Evolutionary conservation across 495 filamentous ascomycete genomes (phyloP).

Genomic region (Elaphomyces granulatus): DNA sequence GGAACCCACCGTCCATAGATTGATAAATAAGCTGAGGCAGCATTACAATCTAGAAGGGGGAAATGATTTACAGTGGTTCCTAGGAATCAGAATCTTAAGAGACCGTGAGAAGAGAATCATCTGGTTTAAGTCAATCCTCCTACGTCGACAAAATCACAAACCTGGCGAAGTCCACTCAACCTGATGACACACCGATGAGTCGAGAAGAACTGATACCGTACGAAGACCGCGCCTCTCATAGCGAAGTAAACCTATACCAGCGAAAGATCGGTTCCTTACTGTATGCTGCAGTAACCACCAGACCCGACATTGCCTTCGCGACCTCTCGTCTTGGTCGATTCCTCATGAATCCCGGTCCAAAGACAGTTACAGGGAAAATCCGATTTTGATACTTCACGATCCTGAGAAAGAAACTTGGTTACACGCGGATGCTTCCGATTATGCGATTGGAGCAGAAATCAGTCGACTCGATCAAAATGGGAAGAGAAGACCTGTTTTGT

Average conservation of each 20-base stretch:
- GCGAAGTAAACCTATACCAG: conserved; percentile 8
- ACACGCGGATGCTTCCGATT: neutral
- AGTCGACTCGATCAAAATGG: neutral
- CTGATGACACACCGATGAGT: neutral
- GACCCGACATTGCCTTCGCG: conserved; percentile 10
- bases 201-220: conserved; percentile 5
- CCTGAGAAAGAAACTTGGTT: neutral
- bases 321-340: conserved; percentile 8
- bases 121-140: neutral
- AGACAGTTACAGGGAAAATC: neutral
- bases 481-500: conserved; percentile 7
- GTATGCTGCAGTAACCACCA: conserved; percentile 14
- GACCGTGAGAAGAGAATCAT: neutral
- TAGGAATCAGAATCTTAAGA: conserved; percentile 5
- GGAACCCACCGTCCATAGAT: conserved; percentile 2
- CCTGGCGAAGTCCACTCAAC: neutral
- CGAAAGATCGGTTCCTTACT: conserved; percentile 13
- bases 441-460: neutral
- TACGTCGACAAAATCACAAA: neutral
- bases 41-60: conserved; percentile 5
- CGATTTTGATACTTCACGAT: neutral
- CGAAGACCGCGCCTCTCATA: conserved; percentile 3
- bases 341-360: conserved; percentile 10
- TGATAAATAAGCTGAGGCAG: conserved; percentile 3
- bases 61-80: conserved; percentile 6